Evolutionary conservation across 805 yeast genomes (phyloP).

Genomic region (Metschnikowia dekortorum): DNA sequence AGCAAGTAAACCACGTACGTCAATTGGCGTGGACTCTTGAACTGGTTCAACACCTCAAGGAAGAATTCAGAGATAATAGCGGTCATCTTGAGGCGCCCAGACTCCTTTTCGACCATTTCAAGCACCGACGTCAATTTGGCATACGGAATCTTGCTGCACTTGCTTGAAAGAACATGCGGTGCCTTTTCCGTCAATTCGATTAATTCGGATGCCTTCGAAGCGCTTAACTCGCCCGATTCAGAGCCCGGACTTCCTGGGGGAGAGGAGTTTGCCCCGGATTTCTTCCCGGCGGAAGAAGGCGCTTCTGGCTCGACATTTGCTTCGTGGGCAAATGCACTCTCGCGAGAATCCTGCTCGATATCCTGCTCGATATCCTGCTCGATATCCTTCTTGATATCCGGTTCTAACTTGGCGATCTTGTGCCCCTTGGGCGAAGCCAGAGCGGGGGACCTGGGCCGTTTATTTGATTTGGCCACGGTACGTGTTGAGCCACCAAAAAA

Average conservation of each 20-base stretch:
- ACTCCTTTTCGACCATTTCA: constrained; percentile 71
- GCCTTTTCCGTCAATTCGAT: constrained; percentile 11
- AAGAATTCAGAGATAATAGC: constrained; percentile 72
- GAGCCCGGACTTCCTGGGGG: not conserved
- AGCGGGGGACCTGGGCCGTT: not conserved
- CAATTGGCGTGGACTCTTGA: constrained; percentile 40
- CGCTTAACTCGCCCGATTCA: not conserved
- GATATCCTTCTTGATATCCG: not conserved
- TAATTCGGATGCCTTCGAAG: constrained; percentile 10
- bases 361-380: not conserved
- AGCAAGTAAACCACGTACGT: constrained; percentile 75
- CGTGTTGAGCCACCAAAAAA: constrained; percentile 13
- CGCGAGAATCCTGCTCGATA: not conserved
- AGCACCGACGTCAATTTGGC: constrained; percentile 57
- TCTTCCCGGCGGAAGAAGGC: not conserved
- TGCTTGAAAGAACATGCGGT: constrained; percentile 7
- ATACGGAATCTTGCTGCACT: constrained; percentile 24
- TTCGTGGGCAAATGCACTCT: not conserved
- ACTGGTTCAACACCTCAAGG: constrained; percentile 51
- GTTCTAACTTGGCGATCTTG: not conserved
- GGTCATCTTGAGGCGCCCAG: constrained; percentile 80
- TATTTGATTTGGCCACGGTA: not conserved
- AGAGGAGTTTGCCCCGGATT: not conserved
- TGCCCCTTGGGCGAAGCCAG: not conserved
- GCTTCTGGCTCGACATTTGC: not conserved